Conservation (phyloP, 2,329 filamentous ascomycete genomes). For the Aspergillus amoenus region DNA sequence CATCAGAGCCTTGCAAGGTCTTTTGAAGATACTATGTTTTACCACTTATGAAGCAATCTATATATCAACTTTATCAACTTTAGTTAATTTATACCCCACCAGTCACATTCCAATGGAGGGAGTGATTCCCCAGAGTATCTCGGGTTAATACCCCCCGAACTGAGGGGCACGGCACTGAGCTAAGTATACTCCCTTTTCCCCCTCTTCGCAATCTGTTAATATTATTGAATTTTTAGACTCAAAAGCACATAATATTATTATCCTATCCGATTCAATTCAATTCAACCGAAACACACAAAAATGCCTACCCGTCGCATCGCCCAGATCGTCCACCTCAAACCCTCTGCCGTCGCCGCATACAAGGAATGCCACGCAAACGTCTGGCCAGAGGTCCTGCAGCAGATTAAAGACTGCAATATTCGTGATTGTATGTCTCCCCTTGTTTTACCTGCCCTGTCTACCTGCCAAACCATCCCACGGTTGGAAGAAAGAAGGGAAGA, state of each 20-base stretch:
- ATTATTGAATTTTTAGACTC: no score
- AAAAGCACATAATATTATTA: no score
- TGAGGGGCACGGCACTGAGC: neutral
- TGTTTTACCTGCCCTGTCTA: no score
- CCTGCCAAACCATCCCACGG: no score
- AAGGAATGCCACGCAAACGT: slow-evolving; percentile 71
- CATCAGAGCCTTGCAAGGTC: neutral
- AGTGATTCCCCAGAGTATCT: neutral
- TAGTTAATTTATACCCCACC: no score
- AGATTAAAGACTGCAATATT: slow-evolving; percentile 75
- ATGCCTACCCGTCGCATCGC: slow-evolving; percentile 52
- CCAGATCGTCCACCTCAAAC: slow-evolving; percentile 72
- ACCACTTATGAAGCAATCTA: neutral
- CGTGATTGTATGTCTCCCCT: slow-evolving; percentile 59
- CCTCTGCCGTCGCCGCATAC: slow-evolving; percentile 65
- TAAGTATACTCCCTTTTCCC: neutral
- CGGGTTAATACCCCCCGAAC: slow-evolving; percentile 9
- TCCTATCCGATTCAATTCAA: neutral
- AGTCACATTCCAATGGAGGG: no score
- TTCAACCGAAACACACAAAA: neutral
- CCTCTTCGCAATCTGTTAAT: neutral
- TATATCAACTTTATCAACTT: no score
- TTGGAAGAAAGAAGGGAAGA: no score
- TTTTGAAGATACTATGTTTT: neutral
- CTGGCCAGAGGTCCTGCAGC: slow-evolving; percentile 74